Base-by-base conservation (phyloP, 2,329 filamentous ascomycete genomes). In the Blumeriella jaapii region DNA sequence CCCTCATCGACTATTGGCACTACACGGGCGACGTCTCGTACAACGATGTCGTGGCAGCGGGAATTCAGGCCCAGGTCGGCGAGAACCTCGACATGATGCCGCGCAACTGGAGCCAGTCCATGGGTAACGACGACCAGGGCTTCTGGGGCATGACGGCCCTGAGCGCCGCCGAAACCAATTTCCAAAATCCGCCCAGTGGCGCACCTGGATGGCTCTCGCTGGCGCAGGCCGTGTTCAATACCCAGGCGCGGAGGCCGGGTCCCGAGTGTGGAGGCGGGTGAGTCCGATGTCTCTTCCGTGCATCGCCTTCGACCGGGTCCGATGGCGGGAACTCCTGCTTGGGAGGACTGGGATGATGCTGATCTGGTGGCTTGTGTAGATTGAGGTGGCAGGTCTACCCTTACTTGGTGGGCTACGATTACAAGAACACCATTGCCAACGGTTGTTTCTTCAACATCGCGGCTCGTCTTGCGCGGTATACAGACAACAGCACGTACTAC, bases 121-220 rank as follows among this genome's bases (percentile, higher is more conserved):
- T 56, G 49, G 55, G 55, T 8, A 57, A 57, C 31, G 55, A 57
- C 42, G 55, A 57, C 48, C 55, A 57, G 43, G 55, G 81, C 5
- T 89, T 91, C 59, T 93, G 84, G 84, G 82, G 72, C n/a, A 69
- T 91, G 64, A 74, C 83, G 1, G 81, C 78, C 41, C 81, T 93
- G 66, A 70, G 72, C 7, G 84, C 84, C 2, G 78, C 80, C 23
- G 84, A 93, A 59, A 72, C 78, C 50, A 76, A 75, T 44, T 89
- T 81, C 50, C 78, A 78, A 2, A 69, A 85, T 48, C 78, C 80
- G 4, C 67, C 71, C 0, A 45, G 62, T 0, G 69, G 68, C 38
- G 55, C 76, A 34, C 74, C 80, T 0, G 75, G 80, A 42, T 93
- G 82, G 82, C 67, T 91, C n/a, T 74, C 77, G 5, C 67, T 91